A percentile compares a stretch with the other conserved stretches of the same genome.
Conservation (phyloP, 306 rosid genomes). For the Vachellia collinsii region DNA sequence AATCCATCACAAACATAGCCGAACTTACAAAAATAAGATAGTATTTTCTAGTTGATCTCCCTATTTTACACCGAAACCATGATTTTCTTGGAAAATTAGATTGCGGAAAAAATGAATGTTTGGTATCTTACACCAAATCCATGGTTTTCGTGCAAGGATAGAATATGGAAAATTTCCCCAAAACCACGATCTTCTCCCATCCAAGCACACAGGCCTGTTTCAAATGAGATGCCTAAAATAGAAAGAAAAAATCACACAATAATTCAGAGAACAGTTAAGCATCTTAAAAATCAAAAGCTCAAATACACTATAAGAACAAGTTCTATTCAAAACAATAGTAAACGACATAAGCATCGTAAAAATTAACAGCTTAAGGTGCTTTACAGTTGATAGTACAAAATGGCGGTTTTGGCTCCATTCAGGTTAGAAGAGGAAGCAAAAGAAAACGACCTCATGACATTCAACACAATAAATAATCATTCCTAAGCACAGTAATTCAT, state of each 20-base stretch:
- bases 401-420: too few species aligned
- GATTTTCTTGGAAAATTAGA: too few species aligned
- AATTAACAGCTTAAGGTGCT: neutral
- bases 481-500: slow-evolving; percentile 7
- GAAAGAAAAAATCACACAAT: neutral
- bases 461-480: neutral
- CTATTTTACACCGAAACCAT: too few species aligned
- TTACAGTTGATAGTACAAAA: neutral
- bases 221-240: too few species aligned
- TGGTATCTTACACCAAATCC: too few species aligned
- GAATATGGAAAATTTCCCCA: too few species aligned
- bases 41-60: too few species aligned
- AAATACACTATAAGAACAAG: neutral
- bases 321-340: neutral
- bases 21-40: too few species aligned
- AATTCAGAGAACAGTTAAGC: neutral
- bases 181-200: too few species aligned
- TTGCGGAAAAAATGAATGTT: too few species aligned
- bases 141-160: too few species aligned
- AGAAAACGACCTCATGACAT: neutral
- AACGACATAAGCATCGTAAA: neutral
- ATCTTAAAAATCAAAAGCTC: neutral
- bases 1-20: too few species aligned
- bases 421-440: neutral
- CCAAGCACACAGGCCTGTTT: neutral